phyloP scores from a whole-genome alignment of 345 rosid genomes.

The Raphanus raphanistrum region DNA sequence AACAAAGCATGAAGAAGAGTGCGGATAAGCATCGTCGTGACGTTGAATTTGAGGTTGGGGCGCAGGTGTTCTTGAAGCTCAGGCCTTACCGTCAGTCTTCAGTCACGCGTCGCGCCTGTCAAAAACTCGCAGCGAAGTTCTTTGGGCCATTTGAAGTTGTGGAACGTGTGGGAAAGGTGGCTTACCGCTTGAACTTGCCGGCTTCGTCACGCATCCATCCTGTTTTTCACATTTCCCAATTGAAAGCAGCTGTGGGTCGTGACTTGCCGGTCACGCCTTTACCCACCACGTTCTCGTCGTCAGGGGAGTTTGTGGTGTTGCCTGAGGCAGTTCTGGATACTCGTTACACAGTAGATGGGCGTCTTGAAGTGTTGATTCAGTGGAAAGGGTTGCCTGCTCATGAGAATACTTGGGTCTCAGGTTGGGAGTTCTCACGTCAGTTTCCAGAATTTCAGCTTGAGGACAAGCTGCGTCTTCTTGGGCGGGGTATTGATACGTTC shows the following conservation, averaged over 20 bases:
- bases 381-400: neutral
- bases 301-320: neutral
- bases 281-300: accelerated
- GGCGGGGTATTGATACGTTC: neutral
- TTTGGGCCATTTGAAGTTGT: neutral
- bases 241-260: neutral
- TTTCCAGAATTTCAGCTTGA: neutral
- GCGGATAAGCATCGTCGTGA: neutral
- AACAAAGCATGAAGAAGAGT: neutral
- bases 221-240: neutral
- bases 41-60: neutral
- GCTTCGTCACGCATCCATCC: neutral
- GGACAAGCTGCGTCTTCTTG: neutral
- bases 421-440: neutral
- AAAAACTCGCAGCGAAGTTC: neutral
- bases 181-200: neutral
- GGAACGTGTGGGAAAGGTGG: neutral
- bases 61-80: neutral
- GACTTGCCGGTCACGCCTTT: neutral
- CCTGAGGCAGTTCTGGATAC: neutral
- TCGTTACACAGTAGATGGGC: neutral
- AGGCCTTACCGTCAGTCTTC: neutral
- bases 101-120: neutral
- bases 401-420: neutral
- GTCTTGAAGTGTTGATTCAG: neutral